phyloP scores from a whole-genome alignment of 2,329 filamentous ascomycete genomes.

The Diplodia corticola region DNA sequence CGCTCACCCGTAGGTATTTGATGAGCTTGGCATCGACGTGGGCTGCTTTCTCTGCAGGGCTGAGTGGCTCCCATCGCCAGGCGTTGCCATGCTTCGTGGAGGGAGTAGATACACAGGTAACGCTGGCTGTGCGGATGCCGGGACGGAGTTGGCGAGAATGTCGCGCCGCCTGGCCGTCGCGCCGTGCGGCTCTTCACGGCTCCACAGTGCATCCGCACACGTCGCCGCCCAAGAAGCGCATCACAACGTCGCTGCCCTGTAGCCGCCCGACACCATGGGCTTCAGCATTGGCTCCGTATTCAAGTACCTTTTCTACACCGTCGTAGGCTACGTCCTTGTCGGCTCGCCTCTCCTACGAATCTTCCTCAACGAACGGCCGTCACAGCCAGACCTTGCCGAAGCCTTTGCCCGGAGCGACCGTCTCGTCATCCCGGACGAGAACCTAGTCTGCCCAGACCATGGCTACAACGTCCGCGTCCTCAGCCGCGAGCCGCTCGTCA shows the following conservation, averaged over 20 bases:
- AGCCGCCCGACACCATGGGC: constrained; percentile 11
- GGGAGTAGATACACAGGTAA: background rate
- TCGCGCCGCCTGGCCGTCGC: background rate
- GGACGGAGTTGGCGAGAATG: background rate
- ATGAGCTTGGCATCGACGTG: background rate
- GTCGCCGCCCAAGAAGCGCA: background rate
- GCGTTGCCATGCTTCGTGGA: background rate
- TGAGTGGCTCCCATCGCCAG: background rate
- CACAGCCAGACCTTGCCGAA: constrained; percentile 2
- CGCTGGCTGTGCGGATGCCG: background rate
- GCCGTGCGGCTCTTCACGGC: background rate
- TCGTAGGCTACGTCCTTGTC: constrained; percentile 37
- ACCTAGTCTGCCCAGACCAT: constrained; percentile 43
- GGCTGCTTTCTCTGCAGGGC: background rate
- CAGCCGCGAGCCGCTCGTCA: constrained; percentile 54
- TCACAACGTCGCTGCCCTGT: background rate
- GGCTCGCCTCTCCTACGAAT: constrained; percentile 36
- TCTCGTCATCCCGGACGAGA: constrained; percentile 43
- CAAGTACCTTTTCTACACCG: constrained; percentile 35
- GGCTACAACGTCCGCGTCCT: constrained; percentile 51
- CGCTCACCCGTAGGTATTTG: background rate
- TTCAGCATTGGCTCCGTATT: constrained; percentile 28
- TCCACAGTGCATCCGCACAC: background rate
- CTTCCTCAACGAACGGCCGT: constrained; percentile 24
- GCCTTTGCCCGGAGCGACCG: constrained; percentile 35